Base-by-base conservation (phyloP, 75 land plant genomes). In the Pinus taeda region DNA sequence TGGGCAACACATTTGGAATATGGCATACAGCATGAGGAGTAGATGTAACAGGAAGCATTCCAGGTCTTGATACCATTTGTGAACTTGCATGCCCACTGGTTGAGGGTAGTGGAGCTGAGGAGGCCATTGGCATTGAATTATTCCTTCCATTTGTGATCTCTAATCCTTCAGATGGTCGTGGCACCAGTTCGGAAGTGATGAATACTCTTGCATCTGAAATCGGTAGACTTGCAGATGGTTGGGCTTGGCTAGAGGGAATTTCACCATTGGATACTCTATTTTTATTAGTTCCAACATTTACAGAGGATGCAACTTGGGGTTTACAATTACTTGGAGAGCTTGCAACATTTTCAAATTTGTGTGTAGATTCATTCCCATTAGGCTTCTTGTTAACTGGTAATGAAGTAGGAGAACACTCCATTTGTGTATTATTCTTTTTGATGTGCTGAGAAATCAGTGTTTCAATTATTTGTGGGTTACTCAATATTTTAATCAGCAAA, bases 401-500 rank as follows among this genome's bases (percentile, higher is more conserved):
- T 69, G 72, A 69, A 21, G 72, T 18, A 39, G 72, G 22, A 69
- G 42, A 39, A 20, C 72, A 21, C 53, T 69, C 72, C 24, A 69
- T 69, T 69, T 42, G 53, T 69, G 72, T 39, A 56, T 59, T 71
- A 65, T 36, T 14, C 55, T 67, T 20, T 45, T 65, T 12, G 5
- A 75, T 77, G 49, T 73, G 69, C 45, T 80, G 77, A 55, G 74
- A 74, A 45, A 81, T 55, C 64, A 89, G 59, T 37, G 83, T 77
- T 72, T 87, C 89, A 22, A 92, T 45, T 60, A 89, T 17, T 60
- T 78, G 58, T 61, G 94, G 94, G 71, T 92, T 80, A 74, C 84
- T 84, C 18, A 92, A 84, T 49, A 92, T 79, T 71, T 90, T 86
- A 42, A 88, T 71, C 57, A 95, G 90, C 73, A 95, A 78, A 21